phyloP scores from a whole-genome alignment of 371 early-diverging fungal genomes.

The Conidiobolus incongruus region DNA sequence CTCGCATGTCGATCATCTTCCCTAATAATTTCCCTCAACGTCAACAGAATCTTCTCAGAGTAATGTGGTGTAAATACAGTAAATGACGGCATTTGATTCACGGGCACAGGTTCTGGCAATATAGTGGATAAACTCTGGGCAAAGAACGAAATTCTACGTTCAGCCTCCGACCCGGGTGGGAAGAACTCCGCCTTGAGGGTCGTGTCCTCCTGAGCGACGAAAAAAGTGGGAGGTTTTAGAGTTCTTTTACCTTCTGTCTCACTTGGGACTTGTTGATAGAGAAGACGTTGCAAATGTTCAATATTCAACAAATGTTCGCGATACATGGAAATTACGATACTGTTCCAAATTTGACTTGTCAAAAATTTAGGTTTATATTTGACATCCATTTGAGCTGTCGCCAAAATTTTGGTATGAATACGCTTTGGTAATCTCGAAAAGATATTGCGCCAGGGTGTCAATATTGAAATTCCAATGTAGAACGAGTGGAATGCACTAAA shows the following conservation, averaged over 20 bases:
- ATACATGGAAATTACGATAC: conserved; percentile 70
- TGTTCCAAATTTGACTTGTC: conserved; percentile 73
- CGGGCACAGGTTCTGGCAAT: conserved; percentile 61
- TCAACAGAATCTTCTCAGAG: conserved; percentile 64
- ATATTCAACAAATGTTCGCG: conserved; percentile 60
- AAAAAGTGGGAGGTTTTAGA: conserved; percentile 60
- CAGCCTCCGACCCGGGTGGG: conserved; percentile 57
- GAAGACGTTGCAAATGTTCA: conserved; percentile 48
- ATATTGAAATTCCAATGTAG: conserved; percentile 60
- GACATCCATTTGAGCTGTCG: conserved; percentile 44
- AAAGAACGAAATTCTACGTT: conserved; percentile 70
- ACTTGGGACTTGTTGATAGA: conserved; percentile 38
- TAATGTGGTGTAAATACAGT: conserved; percentile 83
- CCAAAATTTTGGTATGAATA: conserved; percentile 55
- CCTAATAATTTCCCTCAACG: conserved; percentile 60
- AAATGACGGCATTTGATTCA: conserved; percentile 68
- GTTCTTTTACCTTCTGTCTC: conserved; percentile 42
- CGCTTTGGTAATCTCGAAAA: conserved; percentile 65
- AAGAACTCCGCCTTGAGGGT: conserved; percentile 55
- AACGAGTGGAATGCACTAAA: conserved; percentile 62
- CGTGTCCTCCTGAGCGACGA: conserved; percentile 65
- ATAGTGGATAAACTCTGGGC: conserved; percentile 70
- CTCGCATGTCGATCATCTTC: conserved; percentile 63
- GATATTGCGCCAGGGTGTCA: conserved; percentile 75
- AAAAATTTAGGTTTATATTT: conserved; percentile 50